phyloP scores from a whole-genome alignment of 768 basidiomycete genomes.

The Hydnum rufescens region DNA sequence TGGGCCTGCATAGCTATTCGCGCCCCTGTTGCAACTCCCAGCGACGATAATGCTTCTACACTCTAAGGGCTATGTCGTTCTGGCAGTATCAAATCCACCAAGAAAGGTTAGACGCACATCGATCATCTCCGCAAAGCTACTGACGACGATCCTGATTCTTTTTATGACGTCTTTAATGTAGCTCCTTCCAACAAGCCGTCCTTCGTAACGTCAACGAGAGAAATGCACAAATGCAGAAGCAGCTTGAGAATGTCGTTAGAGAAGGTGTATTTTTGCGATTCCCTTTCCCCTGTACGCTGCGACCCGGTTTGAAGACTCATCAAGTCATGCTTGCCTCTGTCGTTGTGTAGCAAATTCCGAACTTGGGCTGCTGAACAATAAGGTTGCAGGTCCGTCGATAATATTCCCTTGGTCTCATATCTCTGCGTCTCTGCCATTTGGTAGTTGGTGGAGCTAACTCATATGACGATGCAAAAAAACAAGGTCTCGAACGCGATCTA shows the following conservation, averaged over 20 bases:
- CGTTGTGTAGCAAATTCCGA: conserved; percentile 47
- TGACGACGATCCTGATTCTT: not conserved
- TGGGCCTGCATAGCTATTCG: conserved; percentile 15
- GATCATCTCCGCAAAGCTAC: not conserved
- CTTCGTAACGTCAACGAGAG: conserved; percentile 65
- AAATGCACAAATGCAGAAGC: conserved; percentile 65
- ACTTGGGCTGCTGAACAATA: conserved; percentile 46
- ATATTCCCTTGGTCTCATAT: not conserved
- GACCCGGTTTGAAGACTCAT: not conserved
- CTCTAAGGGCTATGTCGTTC: conserved; percentile 55
- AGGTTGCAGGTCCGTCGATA: conserved; percentile 33
- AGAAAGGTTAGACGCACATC: conserved; percentile 35
- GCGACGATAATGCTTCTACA: conserved; percentile 2
- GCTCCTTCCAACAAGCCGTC: conserved; percentile 71
- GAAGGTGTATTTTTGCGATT: conserved; percentile 65
- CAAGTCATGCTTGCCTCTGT: not conserved
- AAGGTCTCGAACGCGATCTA: conserved; percentile 63
- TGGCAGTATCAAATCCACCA: conserved; percentile 86
- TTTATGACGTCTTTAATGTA: conserved; percentile 14
- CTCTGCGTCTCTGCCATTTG: not conserved
- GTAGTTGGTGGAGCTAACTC: not conserved
- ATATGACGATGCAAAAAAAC: not conserved
- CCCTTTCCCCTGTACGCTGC: too few species aligned
- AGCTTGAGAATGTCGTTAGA: conserved; percentile 64
- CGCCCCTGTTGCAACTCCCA: not conserved